Evolutionary conservation across 2,329 filamentous ascomycete species (phyloP).

Genomic region (Thelonectria olida): DNA sequence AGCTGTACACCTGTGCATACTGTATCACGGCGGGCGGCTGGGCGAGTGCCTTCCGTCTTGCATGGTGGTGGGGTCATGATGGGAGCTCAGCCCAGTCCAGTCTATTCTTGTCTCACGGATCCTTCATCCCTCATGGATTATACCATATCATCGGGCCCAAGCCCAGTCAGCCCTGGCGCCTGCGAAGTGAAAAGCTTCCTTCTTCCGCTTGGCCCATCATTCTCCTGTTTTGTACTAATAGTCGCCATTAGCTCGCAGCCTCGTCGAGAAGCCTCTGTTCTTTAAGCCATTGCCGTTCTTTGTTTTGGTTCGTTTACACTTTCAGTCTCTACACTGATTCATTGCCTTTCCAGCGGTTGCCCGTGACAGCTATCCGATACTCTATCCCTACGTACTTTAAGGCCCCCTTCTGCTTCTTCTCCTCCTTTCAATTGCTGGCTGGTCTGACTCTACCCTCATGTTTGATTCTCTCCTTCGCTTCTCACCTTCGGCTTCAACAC

Average conservation of each 20-base stretch:
- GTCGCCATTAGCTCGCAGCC: background rate
- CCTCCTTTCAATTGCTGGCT: background rate
- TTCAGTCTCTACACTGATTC: constrained; percentile 19
- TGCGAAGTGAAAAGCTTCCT: constrained; percentile 15
- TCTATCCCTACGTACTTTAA: background rate
- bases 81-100: constrained; percentile 11
- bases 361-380: background rate
- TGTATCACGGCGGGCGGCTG: constrained; percentile 1
- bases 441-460: background rate
- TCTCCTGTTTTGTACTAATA: constrained; percentile 4
- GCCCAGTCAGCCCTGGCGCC: constrained; percentile 12
- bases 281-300: no score
- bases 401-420: background rate
- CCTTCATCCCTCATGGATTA: constrained; percentile 7
- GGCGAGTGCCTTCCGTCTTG: constrained; percentile 15
- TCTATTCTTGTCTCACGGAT: constrained; percentile 22
- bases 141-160: constrained; percentile 7
- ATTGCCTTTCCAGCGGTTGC: constrained; percentile 10
- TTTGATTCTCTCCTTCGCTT: constrained; percentile 4
- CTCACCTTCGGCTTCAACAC: constrained; percentile 21
- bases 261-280: background rate
- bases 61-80: constrained; percentile 9
- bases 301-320: background rate
- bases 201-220: constrained; percentile 6
- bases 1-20: background rate